Evolutionary conservation across 2,329 filamentous ascomycete species (phyloP), one percentile per base, ranked within the genome.

Genomic region (Talaromyces pinophilus): DNA sequence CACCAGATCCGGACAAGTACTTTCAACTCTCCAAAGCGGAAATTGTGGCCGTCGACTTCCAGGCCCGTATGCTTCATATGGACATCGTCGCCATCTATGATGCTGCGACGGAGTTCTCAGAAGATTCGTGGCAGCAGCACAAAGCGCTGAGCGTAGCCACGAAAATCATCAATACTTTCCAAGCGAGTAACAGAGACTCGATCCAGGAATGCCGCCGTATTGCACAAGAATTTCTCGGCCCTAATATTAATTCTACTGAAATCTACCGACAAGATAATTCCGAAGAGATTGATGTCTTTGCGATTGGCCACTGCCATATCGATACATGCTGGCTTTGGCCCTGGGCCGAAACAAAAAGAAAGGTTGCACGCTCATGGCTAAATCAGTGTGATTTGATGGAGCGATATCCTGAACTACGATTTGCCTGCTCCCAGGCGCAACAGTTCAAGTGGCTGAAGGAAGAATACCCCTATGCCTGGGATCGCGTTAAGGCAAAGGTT

Each of bases 251-350:
- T 76, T 93, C 92, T 5, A 84, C 90, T 63, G 88, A 92, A 69
- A 92, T 98, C 8, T 99, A 98, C 75, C 85, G 3, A 46, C 44
- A 46, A 46, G 44, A 92, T 69, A 89, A 89, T 30, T 22, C 57
- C 15, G 25, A 46, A 33, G 84, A 90, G 40, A 87, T 92, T 1
- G 84, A 96, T 67, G 92, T 98, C 2, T 95, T 88, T 72, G 94
- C 88, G 44, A 94, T 98, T 70, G 95, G 95, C 0, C 92, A 99
- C 78, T 99, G 95, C 73, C 95, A 99, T 78, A 99, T 99, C 71
- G 95, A 98, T 79, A 96, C 91, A 33, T 97, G 94, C 80, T 99
- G 95, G 95, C 84, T 99, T 40, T 99, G 95, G 95, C 95, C 95
- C 0, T 99, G 92, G 87, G 95, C 91, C 7, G 95, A 99, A 82